phyloP scores from a whole-genome alignment of 371 early-diverging fungal species.

The Parasitella parasitica region DNA sequence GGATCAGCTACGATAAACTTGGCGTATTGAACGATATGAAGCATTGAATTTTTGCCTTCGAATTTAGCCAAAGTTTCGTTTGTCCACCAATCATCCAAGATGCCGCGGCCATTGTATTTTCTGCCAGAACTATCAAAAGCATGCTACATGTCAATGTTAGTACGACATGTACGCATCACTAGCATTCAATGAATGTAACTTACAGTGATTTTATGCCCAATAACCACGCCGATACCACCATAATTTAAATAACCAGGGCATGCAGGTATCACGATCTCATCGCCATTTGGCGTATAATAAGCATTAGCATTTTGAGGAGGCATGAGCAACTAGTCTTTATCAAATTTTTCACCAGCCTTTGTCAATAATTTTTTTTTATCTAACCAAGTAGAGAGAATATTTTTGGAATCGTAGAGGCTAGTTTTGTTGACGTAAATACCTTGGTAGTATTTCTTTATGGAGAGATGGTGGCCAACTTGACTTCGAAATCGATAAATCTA shows the following conservation, averaged over 20 bases:
- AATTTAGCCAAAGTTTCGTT: constrained; percentile 48
- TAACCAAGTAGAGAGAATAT: constrained; percentile 28
- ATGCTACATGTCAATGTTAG: constrained; percentile 37
- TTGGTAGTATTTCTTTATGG: constrained; percentile 46
- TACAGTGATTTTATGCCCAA: constrained; percentile 67
- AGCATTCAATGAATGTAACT: not conserved
- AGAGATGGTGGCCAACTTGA: no score
- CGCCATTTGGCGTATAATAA: constrained; percentile 51
- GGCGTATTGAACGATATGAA: constrained; percentile 68
- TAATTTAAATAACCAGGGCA: constrained; percentile 56
- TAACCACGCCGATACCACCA: constrained; percentile 60
- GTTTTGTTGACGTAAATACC: constrained; percentile 21
- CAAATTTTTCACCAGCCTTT: constrained; percentile 36
- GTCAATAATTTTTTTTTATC: constrained; percentile 20
- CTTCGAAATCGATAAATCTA: constrained; percentile 53
- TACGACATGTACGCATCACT: no score
- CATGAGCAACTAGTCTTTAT: constrained; percentile 56
- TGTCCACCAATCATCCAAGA: constrained; percentile 67
- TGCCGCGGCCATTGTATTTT: constrained; percentile 48
- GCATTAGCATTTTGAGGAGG: constrained; percentile 63
- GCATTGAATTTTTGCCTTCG: constrained; percentile 46
- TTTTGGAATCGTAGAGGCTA: constrained; percentile 47
- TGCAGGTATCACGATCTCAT: constrained; percentile 62
- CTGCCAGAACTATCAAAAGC: constrained; percentile 57
- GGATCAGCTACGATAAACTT: constrained; percentile 39